A percentile compares a stretch with the other conserved stretches of the same genome.
phyloP scores from a whole-genome alignment of 2,329 filamentous ascomycete genomes.

The Tricladium varicosporioides region DNA sequence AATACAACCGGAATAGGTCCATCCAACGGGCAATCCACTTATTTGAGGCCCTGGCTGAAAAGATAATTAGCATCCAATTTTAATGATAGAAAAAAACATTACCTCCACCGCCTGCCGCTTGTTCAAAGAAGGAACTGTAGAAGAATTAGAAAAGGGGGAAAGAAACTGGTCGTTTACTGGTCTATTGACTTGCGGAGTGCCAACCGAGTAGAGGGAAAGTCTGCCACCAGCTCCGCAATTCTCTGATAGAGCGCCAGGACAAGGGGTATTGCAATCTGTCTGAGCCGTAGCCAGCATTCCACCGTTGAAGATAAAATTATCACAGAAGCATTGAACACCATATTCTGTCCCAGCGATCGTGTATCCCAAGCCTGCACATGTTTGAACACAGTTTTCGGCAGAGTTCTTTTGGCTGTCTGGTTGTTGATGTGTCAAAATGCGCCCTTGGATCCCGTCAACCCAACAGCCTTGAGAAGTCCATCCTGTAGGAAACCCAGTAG shows the following conservation, averaged over 20 bases:
- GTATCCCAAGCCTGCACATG: constrained; percentile 30
- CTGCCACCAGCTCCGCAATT: constrained; percentile 34
- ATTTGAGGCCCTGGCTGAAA: constrained; percentile 38
- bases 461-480: constrained; percentile 29
- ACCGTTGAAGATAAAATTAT: constrained; percentile 26
- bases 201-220: constrained; percentile 25
- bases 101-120: no score
- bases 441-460: constrained; percentile 25
- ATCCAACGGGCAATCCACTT: constrained; percentile 18
- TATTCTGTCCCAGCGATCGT: constrained; percentile 37
- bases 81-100: no score
- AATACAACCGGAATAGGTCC: constrained; percentile 24
- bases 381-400: constrained; percentile 33
- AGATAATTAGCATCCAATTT: neutral
- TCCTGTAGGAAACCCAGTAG: constrained; percentile 25
- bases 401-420: constrained; percentile 22
- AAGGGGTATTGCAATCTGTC: constrained; percentile 33
- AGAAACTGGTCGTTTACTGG: no score
- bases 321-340: constrained; percentile 32
- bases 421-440: constrained; percentile 23
- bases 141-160: no score
- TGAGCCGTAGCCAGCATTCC: constrained; percentile 31
- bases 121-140: no score
- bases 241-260: constrained; percentile 27
- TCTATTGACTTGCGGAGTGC: constrained; percentile 20